phyloP scores from a whole-genome alignment of 192 early-diverging fungal species.

The Umbelopsis sp. region DNA sequence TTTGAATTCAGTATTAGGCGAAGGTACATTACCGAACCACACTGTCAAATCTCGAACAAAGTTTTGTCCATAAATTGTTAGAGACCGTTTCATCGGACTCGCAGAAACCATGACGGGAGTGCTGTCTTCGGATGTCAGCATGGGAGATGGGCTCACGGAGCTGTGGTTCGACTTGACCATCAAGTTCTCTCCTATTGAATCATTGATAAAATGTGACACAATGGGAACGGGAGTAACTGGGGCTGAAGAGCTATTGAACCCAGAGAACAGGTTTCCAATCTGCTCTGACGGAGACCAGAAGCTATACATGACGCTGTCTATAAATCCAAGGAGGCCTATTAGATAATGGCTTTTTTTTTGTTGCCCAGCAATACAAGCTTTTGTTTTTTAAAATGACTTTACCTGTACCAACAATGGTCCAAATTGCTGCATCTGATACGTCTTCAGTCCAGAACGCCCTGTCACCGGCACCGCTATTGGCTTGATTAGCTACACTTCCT shows the following conservation, averaged over 20 bases:
- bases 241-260: background rate
- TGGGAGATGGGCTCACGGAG: background rate
- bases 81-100: conserved; percentile 19
- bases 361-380: background rate
- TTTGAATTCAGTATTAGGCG: conserved; percentile 26
- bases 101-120: background rate
- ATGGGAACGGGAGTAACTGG: conserved; percentile 35
- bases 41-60: conserved; percentile 69
- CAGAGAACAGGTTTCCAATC: conserved; percentile 11
- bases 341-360: background rate
- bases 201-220: conserved; percentile 34
- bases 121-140: background rate
- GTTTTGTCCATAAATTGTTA: conserved; percentile 67
- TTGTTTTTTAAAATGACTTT: background rate
- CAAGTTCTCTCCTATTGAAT: background rate
- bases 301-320: conserved; percentile 21
- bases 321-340: background rate
- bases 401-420: conserved; percentile 86
- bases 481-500: background rate
- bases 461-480: background rate
- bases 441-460: conserved; percentile 69
- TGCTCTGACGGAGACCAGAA: conserved; percentile 15
- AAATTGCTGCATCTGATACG: conserved; percentile 81
- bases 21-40: conserved; percentile 50
- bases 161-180: background rate